Evolutionary conservation across 2,329 filamentous ascomycete genomes (phyloP).

Genomic region (Pseudogymnoascus sp.): DNA sequence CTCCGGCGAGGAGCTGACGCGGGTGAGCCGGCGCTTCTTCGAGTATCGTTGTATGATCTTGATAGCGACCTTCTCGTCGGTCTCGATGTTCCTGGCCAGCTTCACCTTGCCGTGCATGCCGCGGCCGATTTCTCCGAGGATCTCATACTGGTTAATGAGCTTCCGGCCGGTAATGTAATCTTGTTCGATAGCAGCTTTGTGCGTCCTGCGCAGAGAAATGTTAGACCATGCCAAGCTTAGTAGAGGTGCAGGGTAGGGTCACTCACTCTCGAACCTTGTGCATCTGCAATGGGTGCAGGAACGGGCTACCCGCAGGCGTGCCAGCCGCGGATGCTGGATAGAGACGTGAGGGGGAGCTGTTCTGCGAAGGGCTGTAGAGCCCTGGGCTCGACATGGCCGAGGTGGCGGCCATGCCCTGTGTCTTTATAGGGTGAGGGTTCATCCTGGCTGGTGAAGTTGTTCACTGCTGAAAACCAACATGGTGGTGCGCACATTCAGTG

Average conservation of each 20-base stretch:
- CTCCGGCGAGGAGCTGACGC: conserved; percentile 55
- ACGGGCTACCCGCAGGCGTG: conserved; percentile 47
- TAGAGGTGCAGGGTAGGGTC: conserved; percentile 6
- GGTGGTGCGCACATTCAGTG: conserved; percentile 9
- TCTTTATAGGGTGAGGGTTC: conserved; percentile 20
- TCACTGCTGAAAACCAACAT: conserved; percentile 8
- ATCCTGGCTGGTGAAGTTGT: conserved; percentile 15
- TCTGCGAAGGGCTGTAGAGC: conserved; percentile 47
- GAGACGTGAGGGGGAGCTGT: conserved; percentile 23
- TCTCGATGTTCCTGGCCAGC: conserved; percentile 72
- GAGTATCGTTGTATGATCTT: conserved; percentile 97
- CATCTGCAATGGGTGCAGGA: conserved; percentile 61
- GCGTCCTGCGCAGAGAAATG: conserved; percentile 49
- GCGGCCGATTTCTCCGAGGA: conserved; percentile 90
- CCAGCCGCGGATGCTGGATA: conserved; percentile 42
- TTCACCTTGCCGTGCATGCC: conserved; percentile 98
- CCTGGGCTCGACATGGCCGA: conserved; percentile 55
- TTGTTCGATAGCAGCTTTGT: conserved; percentile 84
- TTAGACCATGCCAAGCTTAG: conserved; percentile 12
- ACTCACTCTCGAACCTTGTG: conserved; percentile 71
- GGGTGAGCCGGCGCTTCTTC: conserved; percentile 84
- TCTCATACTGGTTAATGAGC: conserved; percentile 94
- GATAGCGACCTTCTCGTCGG: conserved; percentile 78
- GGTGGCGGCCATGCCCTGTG: conserved; percentile 35
- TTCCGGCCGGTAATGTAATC: conserved; percentile 87